Evolutionary conservation across 139 green algal genomes (phyloP), one percentile per base, ranked within the genome.

Genomic region (Chlorella ohadii): DNA sequence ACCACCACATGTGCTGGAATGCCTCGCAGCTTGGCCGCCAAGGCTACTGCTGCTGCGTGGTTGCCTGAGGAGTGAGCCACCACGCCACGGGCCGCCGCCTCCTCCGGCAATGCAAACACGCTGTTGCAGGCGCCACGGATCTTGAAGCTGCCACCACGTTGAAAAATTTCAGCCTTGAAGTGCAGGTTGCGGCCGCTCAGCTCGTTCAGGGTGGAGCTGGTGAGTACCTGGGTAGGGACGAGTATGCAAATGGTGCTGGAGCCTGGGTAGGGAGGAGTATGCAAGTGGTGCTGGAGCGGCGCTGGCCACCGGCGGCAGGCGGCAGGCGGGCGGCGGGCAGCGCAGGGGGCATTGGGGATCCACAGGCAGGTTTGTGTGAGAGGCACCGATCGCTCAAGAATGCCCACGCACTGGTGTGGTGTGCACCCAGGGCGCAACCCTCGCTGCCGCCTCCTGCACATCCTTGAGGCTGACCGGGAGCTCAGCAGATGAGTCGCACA

Each of bases 1-100:
- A 97, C 87, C 11, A 97, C 91, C 23, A 98, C 94, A 79, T 93
- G 64, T 0, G 93, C 92, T 1, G 90, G 86, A n/a, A 97, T 91
- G 57, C 90, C 90, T 0, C 90, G 79, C 83, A 94, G 55, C 33
- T 89, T 65, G 0, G 92, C 92, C 12, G 93, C 91, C 5, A 88
- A 57, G 0, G 91, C 91, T 19, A 95, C 47, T 0, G 91, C 92
- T 1, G 83, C 89, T 1, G 89, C 94, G 85, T 97, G 94, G 85
- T 97, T 97, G 51, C 94, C 94, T 28, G 75, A 89, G 73, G 79
- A 88, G 81, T 97, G 94, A 1, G 92, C 95, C 0, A 94, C 89
- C 5, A 97, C 94, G 2, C 93, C 83, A 2, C 38, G 28, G 1
- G 47, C 73, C 9, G 88, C 89, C 3, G 88, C 83, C 47, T 92